Percentiles rank a stretch among this genome's conserved stretches.
phyloP scores from a whole-genome alignment of 306 rosid genomes.

The Vachellia pachyceras region DNA sequence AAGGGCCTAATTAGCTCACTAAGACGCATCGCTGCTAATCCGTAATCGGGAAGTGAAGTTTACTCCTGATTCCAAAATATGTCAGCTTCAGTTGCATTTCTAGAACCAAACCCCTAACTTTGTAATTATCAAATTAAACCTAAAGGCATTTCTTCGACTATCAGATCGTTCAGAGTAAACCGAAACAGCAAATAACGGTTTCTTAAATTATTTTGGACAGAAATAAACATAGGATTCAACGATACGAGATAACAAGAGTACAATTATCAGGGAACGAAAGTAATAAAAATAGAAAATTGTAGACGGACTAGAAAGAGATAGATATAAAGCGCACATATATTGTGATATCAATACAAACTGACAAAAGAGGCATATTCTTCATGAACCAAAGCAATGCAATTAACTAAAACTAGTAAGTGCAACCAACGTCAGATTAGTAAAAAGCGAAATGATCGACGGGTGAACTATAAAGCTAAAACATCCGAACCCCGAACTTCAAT shows the following conservation, averaged over 20 bases:
- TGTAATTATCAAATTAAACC: neutral
- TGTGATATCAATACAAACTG: neutral
- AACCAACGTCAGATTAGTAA: neutral
- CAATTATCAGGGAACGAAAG: neutral
- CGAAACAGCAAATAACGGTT: neutral
- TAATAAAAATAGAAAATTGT: neutral
- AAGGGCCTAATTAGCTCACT: neutral
- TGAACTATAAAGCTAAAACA: neutral
- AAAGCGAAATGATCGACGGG: neutral
- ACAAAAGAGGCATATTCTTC: constrained; percentile 5
- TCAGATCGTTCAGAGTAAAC: neutral
- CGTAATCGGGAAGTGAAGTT: neutral
- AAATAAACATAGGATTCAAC: neutral
- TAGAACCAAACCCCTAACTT: neutral
- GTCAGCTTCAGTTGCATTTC: neutral
- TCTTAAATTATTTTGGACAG: neutral
- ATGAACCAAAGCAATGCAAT: neutral
- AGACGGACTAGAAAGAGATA: neutral
- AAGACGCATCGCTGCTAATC: neutral
- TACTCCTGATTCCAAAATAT: neutral
- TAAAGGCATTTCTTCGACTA: neutral
- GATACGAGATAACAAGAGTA: constrained; percentile 1
- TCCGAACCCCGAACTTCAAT: neutral
- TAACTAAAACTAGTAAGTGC: neutral
- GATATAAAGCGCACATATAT: neutral